A percentile compares a stretch with the other conserved stretches of the same genome.
Evolutionary conservation across 306 rosid genomes (phyloP).

Genomic region (Quercus parvula): DNA sequence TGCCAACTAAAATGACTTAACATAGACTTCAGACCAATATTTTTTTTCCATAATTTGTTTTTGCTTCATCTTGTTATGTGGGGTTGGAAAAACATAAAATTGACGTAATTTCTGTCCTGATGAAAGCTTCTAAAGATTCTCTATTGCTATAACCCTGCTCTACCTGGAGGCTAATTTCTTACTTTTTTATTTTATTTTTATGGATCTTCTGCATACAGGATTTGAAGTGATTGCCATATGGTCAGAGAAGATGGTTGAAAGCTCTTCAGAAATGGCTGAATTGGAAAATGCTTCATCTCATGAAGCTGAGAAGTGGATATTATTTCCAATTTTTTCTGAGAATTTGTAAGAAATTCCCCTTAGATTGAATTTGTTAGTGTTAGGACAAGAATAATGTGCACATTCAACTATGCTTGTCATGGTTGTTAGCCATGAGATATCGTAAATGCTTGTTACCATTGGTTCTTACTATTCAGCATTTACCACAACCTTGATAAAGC

Average conservation of each 20-base stretch:
- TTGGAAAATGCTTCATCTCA: conserved; percentile 89
- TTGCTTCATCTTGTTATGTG: not conserved
- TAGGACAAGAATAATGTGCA: conserved; percentile 9
- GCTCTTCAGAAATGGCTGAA: conserved; percentile 95
- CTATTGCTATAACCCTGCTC: conserved; percentile 17
- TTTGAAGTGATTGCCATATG: conserved; percentile 74
- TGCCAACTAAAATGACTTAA: not conserved
- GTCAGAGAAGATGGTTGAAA: conserved; percentile 83
- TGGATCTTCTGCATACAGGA: conserved; percentile 56
- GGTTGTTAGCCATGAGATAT: conserved; percentile 2
- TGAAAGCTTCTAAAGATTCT: conserved; percentile 26
- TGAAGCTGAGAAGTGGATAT: conserved; percentile 88
- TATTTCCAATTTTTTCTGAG: conserved; percentile 58
- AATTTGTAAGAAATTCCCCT: conserved; percentile 41
- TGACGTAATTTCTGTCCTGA: not conserved
- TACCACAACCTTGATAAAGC: not conserved
- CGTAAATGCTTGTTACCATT: not conserved
- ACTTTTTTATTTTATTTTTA: conserved; percentile 21
- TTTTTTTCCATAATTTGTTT: not conserved
- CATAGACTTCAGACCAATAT: not conserved
- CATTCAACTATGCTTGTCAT: conserved; percentile 18
- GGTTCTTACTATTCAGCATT: conserved; percentile 12
- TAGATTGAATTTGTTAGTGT: not conserved
- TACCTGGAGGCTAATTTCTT: conserved; percentile 20
- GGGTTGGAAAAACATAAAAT: not conserved